Evolutionary conservation across 2,329 filamentous ascomycete species (phyloP), one percentile per base, ranked within the genome.

Genomic region (Lasiodiplodia hormozganensis): DNA sequence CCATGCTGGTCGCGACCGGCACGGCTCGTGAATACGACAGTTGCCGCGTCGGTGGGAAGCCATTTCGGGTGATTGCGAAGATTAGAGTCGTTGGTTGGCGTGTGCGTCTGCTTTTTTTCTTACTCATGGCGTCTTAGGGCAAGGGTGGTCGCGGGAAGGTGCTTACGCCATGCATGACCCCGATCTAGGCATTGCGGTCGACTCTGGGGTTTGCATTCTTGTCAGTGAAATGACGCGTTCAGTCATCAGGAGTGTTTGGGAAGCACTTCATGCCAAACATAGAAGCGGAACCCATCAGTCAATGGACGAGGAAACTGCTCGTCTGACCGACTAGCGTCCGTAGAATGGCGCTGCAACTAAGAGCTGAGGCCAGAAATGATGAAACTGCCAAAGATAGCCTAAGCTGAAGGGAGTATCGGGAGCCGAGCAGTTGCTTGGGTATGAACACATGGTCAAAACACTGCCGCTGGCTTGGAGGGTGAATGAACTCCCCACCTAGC

Each of bases 11-110:
- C 38, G 57, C 56, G 31, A 62, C 38, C 57, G 57, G 57, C 57
- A 62, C 57, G 57, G 57, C 57, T 62, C 57, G 57, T 49, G 10
- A 31, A 62, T 62, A 62, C 57, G 57, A 62, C 1, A 8, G 31
- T 38, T 25, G 16, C n/a, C 57, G 25, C 43, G 43, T 21, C 7
- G n/a, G 43, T 47, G 43, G n/a, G 43, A n/a, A 11, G 8, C 31
- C 40, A 11, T 21, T 47, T 21, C 43, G 43, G 43, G 43, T 47
- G 7, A 4, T 43, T 7, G 40, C 43, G 43, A 47, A 21, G 31
- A 18, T n/a, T 60, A 40, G 25, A 31, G 5, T 51, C 31, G 31
- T 64, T 52, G 60, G 31, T 21, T 21, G 58, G 58, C 7, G 16
- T 51, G 58, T 64, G 60, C 60, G 21, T 64, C 21, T n/a, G 53